phyloP scores from a whole-genome alignment of 2,329 filamentous ascomycete genomes.

The Paramyrothecium roridum region DNA sequence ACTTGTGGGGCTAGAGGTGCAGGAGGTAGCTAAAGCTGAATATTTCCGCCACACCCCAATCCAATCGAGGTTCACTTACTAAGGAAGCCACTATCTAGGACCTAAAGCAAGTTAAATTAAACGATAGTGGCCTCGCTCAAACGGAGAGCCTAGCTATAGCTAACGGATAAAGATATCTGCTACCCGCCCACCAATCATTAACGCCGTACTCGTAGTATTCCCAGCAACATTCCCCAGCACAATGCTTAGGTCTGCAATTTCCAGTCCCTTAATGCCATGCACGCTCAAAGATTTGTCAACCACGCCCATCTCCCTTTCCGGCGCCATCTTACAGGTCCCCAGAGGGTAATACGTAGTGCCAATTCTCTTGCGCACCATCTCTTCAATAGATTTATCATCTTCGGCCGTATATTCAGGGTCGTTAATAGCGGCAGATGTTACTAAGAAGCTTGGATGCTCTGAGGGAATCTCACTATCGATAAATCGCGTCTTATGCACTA shows the following conservation, averaged over 20 bases:
- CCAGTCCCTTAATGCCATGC: constrained; percentile 42
- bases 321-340: constrained; percentile 51
- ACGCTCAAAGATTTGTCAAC: constrained; percentile 48
- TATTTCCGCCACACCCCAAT: too few species aligned
- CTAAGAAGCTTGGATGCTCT: too few species aligned
- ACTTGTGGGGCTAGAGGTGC: too few species aligned
- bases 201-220: constrained; percentile 48
- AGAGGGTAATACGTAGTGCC: constrained; percentile 49
- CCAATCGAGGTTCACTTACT: too few species aligned
- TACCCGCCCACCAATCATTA: constrained; percentile 49
- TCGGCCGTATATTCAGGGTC: constrained; percentile 10
- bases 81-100: too few species aligned
- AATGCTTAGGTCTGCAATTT: constrained; percentile 47
- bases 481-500: constrained; percentile 13
- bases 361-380: background rate
- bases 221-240: constrained; percentile 43
- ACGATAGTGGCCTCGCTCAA: too few species aligned
- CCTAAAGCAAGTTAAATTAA: too few species aligned
- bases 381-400: background rate
- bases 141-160: too few species aligned
- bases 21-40: too few species aligned
- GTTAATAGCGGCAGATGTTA: too few species aligned
- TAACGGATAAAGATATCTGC: constrained; percentile 13
- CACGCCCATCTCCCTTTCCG: constrained; percentile 37
- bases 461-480: too few species aligned